phyloP scores from a whole-genome alignment of 768 basidiomycete species.

The Gloeopeniophorella convolvens region DNA sequence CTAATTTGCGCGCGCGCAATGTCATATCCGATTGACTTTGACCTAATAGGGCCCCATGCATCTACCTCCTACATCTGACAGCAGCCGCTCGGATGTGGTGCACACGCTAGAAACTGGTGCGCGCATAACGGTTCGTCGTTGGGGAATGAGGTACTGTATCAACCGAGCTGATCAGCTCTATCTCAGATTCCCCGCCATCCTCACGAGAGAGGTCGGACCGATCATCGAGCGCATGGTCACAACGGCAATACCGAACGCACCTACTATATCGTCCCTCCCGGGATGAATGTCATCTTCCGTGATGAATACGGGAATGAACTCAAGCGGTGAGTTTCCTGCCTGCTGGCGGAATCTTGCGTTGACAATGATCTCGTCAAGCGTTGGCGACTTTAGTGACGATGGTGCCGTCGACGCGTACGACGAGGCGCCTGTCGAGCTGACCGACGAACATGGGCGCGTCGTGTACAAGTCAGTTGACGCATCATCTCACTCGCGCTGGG shows the following conservation, averaged over 20 bases:
- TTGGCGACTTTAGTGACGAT: slow-evolving; percentile 17
- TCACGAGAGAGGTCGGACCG: slow-evolving; percentile 2
- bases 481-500: background rate
- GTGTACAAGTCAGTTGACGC: slow-evolving; percentile 13
- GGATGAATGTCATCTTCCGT: slow-evolving; percentile 21
- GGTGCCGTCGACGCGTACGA: slow-evolving; percentile 6
- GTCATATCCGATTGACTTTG: slow-evolving; percentile 1
- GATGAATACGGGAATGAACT: slow-evolving; percentile 20
- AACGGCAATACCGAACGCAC: slow-evolving; percentile 8
- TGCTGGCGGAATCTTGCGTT: background rate
- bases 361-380: slow-evolving; percentile 1
- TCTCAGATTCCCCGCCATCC: slow-evolving; percentile 10
- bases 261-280: slow-evolving; percentile 20
- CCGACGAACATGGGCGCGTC: slow-evolving; percentile 14
- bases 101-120: slow-evolving; percentile 15
- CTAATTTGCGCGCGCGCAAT: background rate
- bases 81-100: slow-evolving; percentile 15
- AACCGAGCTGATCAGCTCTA: background rate
- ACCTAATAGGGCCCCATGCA: slow-evolving; percentile 3
- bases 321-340: slow-evolving; percentile 8
- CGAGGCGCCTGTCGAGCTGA: slow-evolving; percentile 19
- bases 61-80: slow-evolving; percentile 1
- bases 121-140: slow-evolving; percentile 13
- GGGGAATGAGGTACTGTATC: background rate
- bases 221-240: background rate